Conservation (phyloP, 768 basidiomycete genomes). For the Russula olivacea region DNA sequence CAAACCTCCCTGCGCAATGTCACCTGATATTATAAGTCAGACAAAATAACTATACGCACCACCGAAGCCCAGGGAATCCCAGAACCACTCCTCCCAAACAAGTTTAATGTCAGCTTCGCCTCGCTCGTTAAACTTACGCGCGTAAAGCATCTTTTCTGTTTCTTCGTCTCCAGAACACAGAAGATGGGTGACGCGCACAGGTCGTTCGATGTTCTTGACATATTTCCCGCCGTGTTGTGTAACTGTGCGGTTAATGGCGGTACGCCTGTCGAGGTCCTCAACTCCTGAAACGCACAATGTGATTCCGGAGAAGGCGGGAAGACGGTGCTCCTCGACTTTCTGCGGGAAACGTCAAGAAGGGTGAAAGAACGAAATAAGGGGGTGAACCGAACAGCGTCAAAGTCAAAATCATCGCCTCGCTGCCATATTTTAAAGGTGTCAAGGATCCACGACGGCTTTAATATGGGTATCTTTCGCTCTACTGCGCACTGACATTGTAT, state of each 20-base stretch:
- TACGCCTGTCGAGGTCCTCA: conserved; percentile 52
- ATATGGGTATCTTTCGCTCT: conserved; percentile 71
- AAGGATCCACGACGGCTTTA: conserved; percentile 70
- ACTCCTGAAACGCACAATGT: conserved; percentile 73
- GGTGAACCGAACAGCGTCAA: conserved; percentile 43
- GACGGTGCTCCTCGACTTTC: conserved; percentile 54
- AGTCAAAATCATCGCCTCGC: conserved; percentile 70
- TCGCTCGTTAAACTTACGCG: conserved; percentile 61
- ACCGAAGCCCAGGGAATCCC: conserved; percentile 79
- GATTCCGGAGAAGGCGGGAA: conserved; percentile 69
- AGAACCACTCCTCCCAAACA: conserved; percentile 97
- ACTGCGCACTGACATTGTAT: conserved; percentile 61
- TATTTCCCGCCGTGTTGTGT: conserved; percentile 60
- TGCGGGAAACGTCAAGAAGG: conserved; percentile 30
- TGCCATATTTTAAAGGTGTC: conserved; percentile 71
- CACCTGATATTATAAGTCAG: neutral
- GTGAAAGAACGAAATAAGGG: neutral
- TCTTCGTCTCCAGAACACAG: conserved; percentile 64
- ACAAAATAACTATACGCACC: conserved; percentile 36
- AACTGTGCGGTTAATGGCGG: conserved; percentile 58
- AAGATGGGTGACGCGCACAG: conserved; percentile 78
- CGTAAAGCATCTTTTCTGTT: conserved; percentile 73
- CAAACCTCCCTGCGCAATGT: conserved; percentile 19
- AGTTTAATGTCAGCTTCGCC: conserved; percentile 70
- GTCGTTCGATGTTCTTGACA: conserved; percentile 69